Evolutionary conservation across 2,329 filamentous ascomycete genomes (phyloP).

Genomic region (Scedosporium dehoogii): DNA sequence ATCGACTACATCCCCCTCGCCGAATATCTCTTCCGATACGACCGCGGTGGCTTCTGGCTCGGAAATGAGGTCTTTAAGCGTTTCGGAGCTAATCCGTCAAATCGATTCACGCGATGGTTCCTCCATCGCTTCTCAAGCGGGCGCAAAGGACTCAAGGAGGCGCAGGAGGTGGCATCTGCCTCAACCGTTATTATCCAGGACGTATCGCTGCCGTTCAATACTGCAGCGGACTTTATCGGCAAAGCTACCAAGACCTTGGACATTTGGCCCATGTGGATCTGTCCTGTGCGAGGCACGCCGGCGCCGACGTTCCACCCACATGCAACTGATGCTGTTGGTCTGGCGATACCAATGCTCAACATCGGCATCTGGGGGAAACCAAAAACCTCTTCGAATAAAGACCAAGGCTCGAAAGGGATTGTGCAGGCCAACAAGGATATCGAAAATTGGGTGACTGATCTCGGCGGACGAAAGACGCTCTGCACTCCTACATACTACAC

Average conservation of each 20-base stretch:
- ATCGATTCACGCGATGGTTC: slow-evolving; percentile 47
- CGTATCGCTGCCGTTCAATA: slow-evolving; percentile 39
- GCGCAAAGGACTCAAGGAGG: slow-evolving; percentile 53
- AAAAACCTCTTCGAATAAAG: slow-evolving; percentile 29
- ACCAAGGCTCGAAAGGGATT: slow-evolving; percentile 18
- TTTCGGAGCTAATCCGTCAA: slow-evolving; percentile 54
- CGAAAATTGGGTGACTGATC: slow-evolving; percentile 46
- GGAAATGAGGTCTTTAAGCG: slow-evolving; percentile 53
- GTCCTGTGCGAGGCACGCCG: slow-evolving; percentile 35
- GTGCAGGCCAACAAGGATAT: slow-evolving; percentile 48
- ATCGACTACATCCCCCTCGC: slow-evolving; percentile 48
- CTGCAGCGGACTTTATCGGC: slow-evolving; percentile 30
- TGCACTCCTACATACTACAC: slow-evolving; percentile 62
- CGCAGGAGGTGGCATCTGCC: slow-evolving; percentile 30
- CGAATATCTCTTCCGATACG: slow-evolving; percentile 64
- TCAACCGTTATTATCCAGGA: slow-evolving; percentile 57
- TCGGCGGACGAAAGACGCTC: slow-evolving; percentile 58
- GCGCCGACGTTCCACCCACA: slow-evolving; percentile 17
- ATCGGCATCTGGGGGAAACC: slow-evolving; percentile 50
- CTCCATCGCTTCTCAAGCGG: slow-evolving; percentile 55
- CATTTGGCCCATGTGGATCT: slow-evolving; percentile 48
- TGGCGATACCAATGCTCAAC: slow-evolving; percentile 38
- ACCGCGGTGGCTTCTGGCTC: slow-evolving; percentile 61
- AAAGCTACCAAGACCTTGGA: slow-evolving; percentile 34
- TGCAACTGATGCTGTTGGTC: slow-evolving; percentile 16